These are phyloP conservation scores for Fusarium chaquense DNA, from an alignment of 2,329 filamentous ascomycete genomes.

Conservation along the genomic window DNA sequence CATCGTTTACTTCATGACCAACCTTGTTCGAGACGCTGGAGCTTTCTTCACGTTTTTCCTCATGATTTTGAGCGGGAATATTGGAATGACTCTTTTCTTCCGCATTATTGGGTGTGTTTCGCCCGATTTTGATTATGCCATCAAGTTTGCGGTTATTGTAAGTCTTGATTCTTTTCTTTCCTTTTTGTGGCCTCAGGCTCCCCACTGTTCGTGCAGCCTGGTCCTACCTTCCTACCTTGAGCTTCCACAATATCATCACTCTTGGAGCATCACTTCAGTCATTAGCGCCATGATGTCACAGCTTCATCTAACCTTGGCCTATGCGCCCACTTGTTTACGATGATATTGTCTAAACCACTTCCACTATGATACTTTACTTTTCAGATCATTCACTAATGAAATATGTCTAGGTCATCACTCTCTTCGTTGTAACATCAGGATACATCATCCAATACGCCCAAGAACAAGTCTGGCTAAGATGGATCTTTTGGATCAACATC, in stretches of 20 bases:
- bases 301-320: too few species aligned
- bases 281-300: too few species aligned
- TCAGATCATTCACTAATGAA: too few species aligned
- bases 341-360: too few species aligned
- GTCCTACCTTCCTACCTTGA: too few species aligned
- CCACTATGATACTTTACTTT: too few species aligned
- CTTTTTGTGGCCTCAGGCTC: too few species aligned
- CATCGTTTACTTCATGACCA: constrained; percentile 84
- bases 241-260: too few species aligned
- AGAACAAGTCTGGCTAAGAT: constrained; percentile 80
- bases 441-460: constrained; percentile 85
- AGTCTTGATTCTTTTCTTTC: too few species aligned
- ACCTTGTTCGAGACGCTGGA: constrained; percentile 74
- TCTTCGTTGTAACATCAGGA: constrained; percentile 84
- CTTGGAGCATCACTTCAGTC: too few species aligned
- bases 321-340: too few species aligned
- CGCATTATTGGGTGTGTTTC: constrained; percentile 79
- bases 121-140: constrained; percentile 86
- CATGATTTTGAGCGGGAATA: constrained; percentile 75
- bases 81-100: constrained; percentile 83
- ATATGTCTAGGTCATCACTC: constrained; percentile 65
- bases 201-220: too few species aligned
- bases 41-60: constrained; percentile 84
- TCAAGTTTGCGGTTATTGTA: constrained; percentile 80
- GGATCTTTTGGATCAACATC: constrained; percentile 83